Base-by-base conservation (phyloP, 345 rosid species). In the Boechera retrofracta region DNA sequence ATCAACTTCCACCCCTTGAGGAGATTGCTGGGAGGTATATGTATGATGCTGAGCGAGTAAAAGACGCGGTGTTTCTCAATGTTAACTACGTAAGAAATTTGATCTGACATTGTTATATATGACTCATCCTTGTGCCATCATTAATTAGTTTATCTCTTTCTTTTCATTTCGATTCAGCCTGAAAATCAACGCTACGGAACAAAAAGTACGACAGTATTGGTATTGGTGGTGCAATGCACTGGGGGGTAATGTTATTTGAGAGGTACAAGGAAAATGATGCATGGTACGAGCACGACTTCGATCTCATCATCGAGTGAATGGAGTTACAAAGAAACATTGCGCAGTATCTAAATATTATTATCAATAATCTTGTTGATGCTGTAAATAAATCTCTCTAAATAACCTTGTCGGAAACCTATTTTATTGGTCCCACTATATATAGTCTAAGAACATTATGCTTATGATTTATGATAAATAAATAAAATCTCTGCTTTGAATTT, bases 251-350 rank as follows among this genome's bases (percentile, higher is more conserved):
- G 77, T 86, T 89, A 28, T 73, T 83, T 41, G 90, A 89, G 73
- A 87, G 76, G 42, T 84, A 78, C 59, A 84, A 86, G 38, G 91
- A 88, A 60, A 57, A 87, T 18, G 73, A 16, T 11, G 26, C 13
- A 6, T 89, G 97, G 97, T 83, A 86, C 77, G 87, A 88, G 79
- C 69, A 82, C 58, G 67, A 75, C 6, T 67, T 81, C 69, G 66
- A 48, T 69, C 88, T 76, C 76, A 63, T 59, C 16, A 80, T 86
- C 45, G 4, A 48, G 24, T 47, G 28, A 16, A 16, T 16, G 16
- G 16, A 31, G 33, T 31, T 31, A 31, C 33, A 31, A 31, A 31
- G 33, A 38, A 53, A 21, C 60, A 52, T 52, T 52, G 24, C 5
- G 10, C 65, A 59, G 29, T 8, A 39, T 39, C 48, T 62, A 4